A percentile compares a stretch with the other conserved stretches of the same genome.
These are phyloP conservation scores for Ceratocystis diversiconidia DNA, from an alignment of 2,329 filamentous ascomycete species.

Conservation along the genomic window DNA sequence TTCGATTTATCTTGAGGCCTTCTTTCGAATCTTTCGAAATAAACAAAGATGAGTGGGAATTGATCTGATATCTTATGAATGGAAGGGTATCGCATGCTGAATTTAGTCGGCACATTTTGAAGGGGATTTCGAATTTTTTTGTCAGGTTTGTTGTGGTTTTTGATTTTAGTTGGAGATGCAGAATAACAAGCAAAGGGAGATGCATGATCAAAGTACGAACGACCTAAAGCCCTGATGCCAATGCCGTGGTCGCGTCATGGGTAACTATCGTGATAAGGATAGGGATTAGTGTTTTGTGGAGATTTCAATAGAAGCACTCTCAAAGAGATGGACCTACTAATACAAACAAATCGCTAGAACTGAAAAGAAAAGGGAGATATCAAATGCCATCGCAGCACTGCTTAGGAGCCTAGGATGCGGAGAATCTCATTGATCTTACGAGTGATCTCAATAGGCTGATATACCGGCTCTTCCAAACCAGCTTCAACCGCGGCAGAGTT, in stretches of 20 bases:
- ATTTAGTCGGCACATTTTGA: background rate
- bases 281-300: background rate
- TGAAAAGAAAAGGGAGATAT: background rate
- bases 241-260: background rate
- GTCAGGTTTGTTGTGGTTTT: background rate
- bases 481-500: background rate
- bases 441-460: slow-evolving; percentile 3
- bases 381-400: background rate
- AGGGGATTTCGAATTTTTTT: background rate
- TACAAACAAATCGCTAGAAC: background rate
- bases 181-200: background rate
- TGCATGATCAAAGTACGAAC: background rate
- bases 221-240: background rate
- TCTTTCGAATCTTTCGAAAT: background rate
- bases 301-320: background rate
- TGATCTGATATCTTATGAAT: background rate
- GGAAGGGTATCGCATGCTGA: background rate
- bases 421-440: slow-evolving; percentile 5
- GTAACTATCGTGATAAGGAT: background rate
- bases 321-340: background rate
- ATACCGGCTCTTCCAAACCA: background rate
- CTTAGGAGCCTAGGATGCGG: background rate
- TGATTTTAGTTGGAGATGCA: background rate
- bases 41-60: background rate
- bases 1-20: background rate